Percentiles rank a stretch among this genome's conserved stretches.
phyloP scores from a whole-genome alignment of 306 rosid species.

The Echinosophora koreensis region DNA sequence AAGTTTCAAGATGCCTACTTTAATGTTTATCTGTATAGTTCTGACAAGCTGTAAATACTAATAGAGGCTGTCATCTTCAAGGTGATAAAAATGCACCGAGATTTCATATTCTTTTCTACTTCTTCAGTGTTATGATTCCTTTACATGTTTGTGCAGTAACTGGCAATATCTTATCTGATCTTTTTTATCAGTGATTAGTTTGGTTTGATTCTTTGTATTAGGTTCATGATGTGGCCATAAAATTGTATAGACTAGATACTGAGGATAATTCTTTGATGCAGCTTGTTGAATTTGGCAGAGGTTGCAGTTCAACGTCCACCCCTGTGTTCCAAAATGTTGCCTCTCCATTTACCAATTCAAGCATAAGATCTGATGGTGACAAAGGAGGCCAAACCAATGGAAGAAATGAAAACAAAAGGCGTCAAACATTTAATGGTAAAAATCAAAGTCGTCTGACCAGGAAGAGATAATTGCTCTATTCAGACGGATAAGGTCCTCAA shows the following conservation, averaged over 20 bases:
- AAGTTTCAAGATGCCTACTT: too few relatives aligned
- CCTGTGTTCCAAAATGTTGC: conserved; percentile 36
- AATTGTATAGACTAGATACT: conserved; percentile 46
- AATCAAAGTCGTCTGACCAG: conserved; percentile 48
- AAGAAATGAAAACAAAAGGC: conserved; percentile 49
- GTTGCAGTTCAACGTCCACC: conserved; percentile 57
- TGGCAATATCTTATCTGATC: conserved; percentile 6
- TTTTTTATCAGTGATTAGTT: neutral
- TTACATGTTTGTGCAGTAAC: neutral
- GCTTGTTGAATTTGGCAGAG: conserved; percentile 77
- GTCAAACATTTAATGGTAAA: conserved; percentile 36
- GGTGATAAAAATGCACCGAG: too few relatives aligned
- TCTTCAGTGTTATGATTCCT: neutral
- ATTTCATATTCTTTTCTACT: too few relatives aligned
- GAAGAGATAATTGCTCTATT: conserved; percentile 68
- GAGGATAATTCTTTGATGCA: conserved; percentile 70
- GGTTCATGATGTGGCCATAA: neutral
- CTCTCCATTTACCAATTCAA: conserved; percentile 36
- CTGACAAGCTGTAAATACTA: too few relatives aligned
- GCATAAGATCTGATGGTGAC: conserved; percentile 48
- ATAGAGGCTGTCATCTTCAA: too few relatives aligned
- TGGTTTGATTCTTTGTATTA: neutral
- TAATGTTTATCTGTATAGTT: too few relatives aligned
- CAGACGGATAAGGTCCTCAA: conserved; percentile 60
- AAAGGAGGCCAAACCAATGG: conserved; percentile 40